Percentiles rank a stretch among this genome's conserved stretches.
phyloP scores from a whole-genome alignment of 371 early-diverging fungal genomes.

The Rhizopus sp. region DNA sequence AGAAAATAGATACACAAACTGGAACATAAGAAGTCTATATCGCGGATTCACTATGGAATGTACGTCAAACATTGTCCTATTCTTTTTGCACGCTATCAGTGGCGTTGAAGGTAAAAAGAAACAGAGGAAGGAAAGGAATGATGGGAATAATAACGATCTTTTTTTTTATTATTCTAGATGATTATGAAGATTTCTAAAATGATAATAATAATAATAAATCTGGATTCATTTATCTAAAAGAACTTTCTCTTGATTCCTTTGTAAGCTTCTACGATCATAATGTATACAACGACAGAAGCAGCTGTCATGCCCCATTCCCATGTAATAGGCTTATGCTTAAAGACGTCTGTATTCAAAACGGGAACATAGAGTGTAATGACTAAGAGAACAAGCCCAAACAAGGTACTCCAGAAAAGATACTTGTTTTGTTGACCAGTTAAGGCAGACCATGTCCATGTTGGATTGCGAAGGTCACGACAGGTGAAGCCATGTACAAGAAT shows the following conservation, averaged over 20 bases:
- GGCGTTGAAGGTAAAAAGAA: constrained; percentile 52
- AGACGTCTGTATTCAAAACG: constrained; percentile 63
- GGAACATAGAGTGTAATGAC: constrained; percentile 73
- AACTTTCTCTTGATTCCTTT: constrained; percentile 44
- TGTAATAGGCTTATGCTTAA: constrained; percentile 65
- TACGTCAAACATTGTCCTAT: constrained; percentile 64
- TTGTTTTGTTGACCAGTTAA: constrained; percentile 57
- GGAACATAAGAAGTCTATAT: constrained; percentile 76
- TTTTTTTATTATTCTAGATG: constrained; percentile 1
- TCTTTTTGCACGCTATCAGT: constrained; percentile 59
- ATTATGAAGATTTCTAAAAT: constrained; percentile 9
- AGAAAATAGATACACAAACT: constrained; percentile 39
- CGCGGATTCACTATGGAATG: constrained; percentile 76
- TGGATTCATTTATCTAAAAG: constrained; percentile 10
- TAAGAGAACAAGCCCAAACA: constrained; percentile 55
- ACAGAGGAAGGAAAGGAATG: background rate
- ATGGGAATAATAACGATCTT: background rate
- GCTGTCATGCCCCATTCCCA: constrained; percentile 81
- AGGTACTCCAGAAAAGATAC: constrained; percentile 56
- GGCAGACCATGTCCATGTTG: constrained; percentile 53
- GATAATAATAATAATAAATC: background rate
- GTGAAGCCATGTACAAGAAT: constrained; percentile 74
- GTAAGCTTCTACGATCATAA: constrained; percentile 59
- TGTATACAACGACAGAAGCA: constrained; percentile 60
- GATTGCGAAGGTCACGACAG: constrained; percentile 66